Conservation (phyloP, 2,329 filamentous ascomycete species). For the Camptophora hylomeconis region DNA sequence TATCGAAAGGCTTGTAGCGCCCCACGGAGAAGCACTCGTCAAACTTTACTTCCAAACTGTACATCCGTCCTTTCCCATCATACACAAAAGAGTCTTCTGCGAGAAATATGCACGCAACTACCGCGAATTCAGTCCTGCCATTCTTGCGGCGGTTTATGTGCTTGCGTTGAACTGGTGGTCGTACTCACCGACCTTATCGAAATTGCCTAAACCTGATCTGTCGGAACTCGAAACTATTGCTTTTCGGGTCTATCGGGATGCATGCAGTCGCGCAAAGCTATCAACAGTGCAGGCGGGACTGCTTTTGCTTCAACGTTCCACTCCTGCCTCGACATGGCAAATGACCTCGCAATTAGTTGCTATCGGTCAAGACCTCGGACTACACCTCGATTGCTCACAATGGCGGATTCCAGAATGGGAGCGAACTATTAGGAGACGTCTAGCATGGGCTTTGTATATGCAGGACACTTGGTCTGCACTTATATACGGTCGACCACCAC, state of each 20-base stretch:
- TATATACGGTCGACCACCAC: conserved; percentile 44
- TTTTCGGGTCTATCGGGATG: conserved; percentile 14
- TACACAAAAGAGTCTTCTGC: conserved; percentile 68
- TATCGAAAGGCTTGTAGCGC: conserved; percentile 60
- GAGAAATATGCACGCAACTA: conserved; percentile 64
- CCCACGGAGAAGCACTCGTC: conserved; percentile 63
- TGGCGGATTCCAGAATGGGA: conserved; percentile 55
- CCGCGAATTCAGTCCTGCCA: conserved; percentile 59
- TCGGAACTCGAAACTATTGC: conserved; percentile 13
- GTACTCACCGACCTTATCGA: conserved; percentile 29
- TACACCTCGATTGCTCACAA: conserved; percentile 47
- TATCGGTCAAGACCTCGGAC: conserved; percentile 44
- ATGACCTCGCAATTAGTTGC: conserved; percentile 43
- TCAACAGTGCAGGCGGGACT: conserved; percentile 44
- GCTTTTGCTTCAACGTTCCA: conserved; percentile 37
- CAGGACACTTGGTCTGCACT: conserved; percentile 52
- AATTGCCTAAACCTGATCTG: conserved; percentile 17
- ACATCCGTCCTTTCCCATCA: conserved; percentile 68
- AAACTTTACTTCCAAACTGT: conserved; percentile 72
- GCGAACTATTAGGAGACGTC: conserved; percentile 44
- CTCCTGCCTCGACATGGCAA: conserved; percentile 31
- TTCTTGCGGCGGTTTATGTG: conserved; percentile 70
- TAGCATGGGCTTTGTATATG: conserved; percentile 53
- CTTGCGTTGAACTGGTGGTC: conserved; percentile 84
- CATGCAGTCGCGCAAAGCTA: conserved; percentile 29